phyloP scores from a whole-genome alignment of 78 protist species.

The Ministeria vibrans region DNA sequence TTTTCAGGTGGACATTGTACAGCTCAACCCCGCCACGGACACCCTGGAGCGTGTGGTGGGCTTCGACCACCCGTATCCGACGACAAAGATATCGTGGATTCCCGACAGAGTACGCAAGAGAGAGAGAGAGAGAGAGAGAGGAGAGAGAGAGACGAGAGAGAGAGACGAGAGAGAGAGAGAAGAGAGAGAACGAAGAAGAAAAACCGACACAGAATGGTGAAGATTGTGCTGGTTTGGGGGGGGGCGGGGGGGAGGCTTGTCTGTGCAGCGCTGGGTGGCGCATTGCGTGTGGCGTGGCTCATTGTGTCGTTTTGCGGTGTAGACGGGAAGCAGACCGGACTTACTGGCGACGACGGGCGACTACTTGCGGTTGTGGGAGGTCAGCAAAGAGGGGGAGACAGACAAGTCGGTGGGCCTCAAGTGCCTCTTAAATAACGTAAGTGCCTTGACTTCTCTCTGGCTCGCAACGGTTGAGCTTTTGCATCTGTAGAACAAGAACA shows the following conservation, averaged over 20 bases:
- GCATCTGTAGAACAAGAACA: constrained; percentile 62
- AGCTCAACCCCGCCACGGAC: constrained; percentile 43
- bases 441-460: background rate
- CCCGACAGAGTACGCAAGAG: constrained; percentile 46
- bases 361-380: constrained; percentile 86
- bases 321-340: constrained; percentile 66
- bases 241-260: background rate
- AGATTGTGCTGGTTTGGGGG: background rate
- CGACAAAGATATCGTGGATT: constrained; percentile 88
- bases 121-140: background rate
- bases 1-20: constrained; percentile 27
- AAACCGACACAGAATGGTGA: background rate
- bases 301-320: too few relatives aligned
- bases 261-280: background rate
- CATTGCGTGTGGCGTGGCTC: background rate
- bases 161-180: too few relatives aligned
- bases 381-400: constrained; percentile 18
- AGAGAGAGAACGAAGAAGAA: too few relatives aligned
- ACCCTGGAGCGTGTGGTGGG: constrained; percentile 32
- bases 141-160: background rate
- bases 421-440: constrained; percentile 54
- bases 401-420: constrained; percentile 23
- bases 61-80: constrained; percentile 90
- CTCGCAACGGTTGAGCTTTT: background rate
- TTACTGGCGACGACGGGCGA: constrained; percentile 94